phyloP scores from a whole-genome alignment of 2,329 filamentous ascomycete species.

The Ascochyta viciae-villosae region DNA sequence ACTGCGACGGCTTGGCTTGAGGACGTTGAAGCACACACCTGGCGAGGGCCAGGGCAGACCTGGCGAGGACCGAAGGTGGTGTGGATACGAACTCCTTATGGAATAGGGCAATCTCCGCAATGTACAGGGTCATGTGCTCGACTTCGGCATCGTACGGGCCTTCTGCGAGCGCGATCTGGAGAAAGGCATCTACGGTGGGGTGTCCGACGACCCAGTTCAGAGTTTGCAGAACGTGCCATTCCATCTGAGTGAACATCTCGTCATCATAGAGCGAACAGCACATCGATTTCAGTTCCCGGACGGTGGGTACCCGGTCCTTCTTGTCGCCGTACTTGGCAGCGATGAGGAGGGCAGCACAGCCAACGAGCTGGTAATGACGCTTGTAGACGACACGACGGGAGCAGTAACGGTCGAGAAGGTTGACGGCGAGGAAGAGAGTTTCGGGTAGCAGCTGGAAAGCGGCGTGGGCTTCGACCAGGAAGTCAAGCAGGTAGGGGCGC shows the following conservation, averaged over 20 bases:
- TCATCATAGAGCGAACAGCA: constrained; percentile 98
- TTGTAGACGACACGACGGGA: constrained; percentile 98
- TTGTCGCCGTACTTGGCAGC: constrained; percentile 98
- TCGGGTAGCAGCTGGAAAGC: constrained; percentile 93
- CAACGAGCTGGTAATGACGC: constrained; percentile 97
- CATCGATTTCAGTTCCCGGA: constrained; percentile 97
- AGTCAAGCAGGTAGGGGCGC: constrained; percentile 97
- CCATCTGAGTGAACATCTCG: constrained; percentile 99
- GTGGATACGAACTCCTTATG: constrained; percentile 96
- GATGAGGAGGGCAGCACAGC: constrained; percentile 93
- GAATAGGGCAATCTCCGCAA: constrained; percentile 93
- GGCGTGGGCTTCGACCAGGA: constrained; percentile 94
- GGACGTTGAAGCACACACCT: constrained; percentile 83
- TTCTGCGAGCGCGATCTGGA: constrained; percentile 85
- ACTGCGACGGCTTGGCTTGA: constrained; percentile 77
- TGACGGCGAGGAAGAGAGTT: constrained; percentile 94
- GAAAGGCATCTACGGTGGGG: constrained; percentile 92
- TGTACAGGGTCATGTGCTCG: constrained; percentile 92
- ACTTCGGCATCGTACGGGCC: constrained; percentile 79
- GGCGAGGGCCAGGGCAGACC: constrained; percentile 83
- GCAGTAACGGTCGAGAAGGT: constrained; percentile 96
- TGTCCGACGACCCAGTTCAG: constrained; percentile 96
- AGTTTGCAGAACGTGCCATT: constrained; percentile 98
- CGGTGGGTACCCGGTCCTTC: constrained; percentile 97
- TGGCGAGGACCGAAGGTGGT: constrained; percentile 87